phyloP scores from a whole-genome alignment of 805 yeast genomes.

The Sugiyamaella boreocaroliniensis region DNA sequence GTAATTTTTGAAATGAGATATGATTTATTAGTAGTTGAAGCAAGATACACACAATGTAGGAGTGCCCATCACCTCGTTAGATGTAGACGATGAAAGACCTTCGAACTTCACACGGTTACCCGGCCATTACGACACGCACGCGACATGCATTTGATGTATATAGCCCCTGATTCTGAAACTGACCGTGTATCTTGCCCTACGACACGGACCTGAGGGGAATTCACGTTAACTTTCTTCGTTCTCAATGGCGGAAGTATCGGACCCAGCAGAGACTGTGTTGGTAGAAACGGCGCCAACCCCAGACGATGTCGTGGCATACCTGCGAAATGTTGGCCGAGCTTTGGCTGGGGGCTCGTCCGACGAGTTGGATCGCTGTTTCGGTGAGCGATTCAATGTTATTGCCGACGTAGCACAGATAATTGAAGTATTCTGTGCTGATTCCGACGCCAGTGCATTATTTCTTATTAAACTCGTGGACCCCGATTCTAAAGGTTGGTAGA shows the following conservation, averaged over 20 bases:
- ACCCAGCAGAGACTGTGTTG: not conserved
- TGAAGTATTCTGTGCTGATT: slow-evolving; percentile 20
- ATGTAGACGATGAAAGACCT: no score
- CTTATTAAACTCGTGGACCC: slow-evolving; percentile 15
- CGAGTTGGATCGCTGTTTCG: slow-evolving; percentile 20
- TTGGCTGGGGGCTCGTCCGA: slow-evolving; percentile 19
- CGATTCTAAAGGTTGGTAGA: slow-evolving; percentile 9
- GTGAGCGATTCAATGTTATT: slow-evolving; percentile 8
- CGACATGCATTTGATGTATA: not conserved
- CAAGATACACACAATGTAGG: no score
- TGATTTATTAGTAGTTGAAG: not conserved
- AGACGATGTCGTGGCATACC: slow-evolving; percentile 3
- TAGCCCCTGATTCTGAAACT: no score
- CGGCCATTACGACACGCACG: not conserved
- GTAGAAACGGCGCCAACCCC: not conserved
- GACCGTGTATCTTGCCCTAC: no score
- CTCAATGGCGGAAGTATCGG: not conserved
- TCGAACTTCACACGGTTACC: not conserved
- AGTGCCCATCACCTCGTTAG: no score
- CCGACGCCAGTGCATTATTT: slow-evolving; percentile 22
- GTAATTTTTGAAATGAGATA: not conserved
- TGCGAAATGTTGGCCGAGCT: slow-evolving; percentile 15
- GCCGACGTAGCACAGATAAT: slow-evolving; percentile 1
- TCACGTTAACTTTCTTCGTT: not conserved
- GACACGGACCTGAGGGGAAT: no score